phyloP scores from a whole-genome alignment of 73 alveolate genomes.

The Tetrahymena borealis region DNA sequence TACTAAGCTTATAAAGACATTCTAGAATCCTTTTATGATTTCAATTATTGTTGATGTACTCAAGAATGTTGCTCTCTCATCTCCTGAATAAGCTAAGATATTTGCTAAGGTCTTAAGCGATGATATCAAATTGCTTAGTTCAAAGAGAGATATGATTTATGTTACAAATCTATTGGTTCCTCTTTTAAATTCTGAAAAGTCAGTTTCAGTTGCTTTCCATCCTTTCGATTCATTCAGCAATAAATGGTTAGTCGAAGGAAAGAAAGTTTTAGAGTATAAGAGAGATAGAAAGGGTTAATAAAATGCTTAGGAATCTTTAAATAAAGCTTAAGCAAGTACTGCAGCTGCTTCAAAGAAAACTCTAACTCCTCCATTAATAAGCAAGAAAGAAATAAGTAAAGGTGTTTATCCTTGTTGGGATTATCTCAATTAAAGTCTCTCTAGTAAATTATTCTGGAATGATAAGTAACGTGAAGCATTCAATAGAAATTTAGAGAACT shows the following conservation, averaged over 20 bases:
- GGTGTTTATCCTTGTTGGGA: background rate
- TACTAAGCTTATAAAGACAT: slow-evolving; percentile 1
- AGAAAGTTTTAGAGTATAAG: slow-evolving; percentile 9
- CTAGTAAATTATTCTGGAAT: background rate
- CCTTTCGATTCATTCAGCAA: slow-evolving; percentile 22
- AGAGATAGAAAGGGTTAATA: background rate
- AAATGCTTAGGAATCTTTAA: background rate
- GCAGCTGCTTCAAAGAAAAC: background rate
- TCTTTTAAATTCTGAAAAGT: slow-evolving; percentile 22
- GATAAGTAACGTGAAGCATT: background rate
- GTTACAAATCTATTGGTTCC: slow-evolving; percentile 30
- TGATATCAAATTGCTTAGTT: slow-evolving; percentile 7
- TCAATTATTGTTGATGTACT: slow-evolving; percentile 10
- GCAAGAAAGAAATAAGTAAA: background rate
- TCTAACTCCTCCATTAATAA: background rate
- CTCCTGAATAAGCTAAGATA: background rate
- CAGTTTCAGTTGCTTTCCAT: slow-evolving; percentile 14
- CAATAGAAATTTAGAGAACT: background rate
- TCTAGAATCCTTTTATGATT: slow-evolving; percentile 11
- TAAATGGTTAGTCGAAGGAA: slow-evolving; percentile 22
- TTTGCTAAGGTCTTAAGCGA: slow-evolving; percentile 14
- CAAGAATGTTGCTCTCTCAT: background rate
- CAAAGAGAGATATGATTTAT: slow-evolving; percentile 27
- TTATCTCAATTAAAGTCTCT: background rate
- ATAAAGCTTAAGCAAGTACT: background rate